Evolutionary conservation across 2,329 filamentous ascomycete species (phyloP).

Genomic region (Colletotrichum sp.): DNA sequence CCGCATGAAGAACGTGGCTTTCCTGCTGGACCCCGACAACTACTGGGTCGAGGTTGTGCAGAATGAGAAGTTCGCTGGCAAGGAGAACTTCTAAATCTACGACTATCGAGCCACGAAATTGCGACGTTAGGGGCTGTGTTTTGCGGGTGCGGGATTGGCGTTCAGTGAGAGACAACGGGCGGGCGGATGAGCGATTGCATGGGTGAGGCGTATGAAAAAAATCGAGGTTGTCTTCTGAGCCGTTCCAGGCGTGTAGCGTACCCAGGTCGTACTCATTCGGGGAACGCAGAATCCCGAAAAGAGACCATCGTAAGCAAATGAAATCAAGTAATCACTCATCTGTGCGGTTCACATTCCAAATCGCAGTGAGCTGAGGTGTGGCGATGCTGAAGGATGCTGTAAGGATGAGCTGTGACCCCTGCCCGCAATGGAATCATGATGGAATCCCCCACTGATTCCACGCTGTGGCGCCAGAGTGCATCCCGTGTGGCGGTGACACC

Average conservation of each 20-base stretch:
- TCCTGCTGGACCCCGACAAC: slow-evolving; percentile 85
- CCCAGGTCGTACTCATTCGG: background rate
- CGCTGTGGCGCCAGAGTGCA: background rate
- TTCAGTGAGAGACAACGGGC: background rate
- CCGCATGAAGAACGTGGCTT: slow-evolving; percentile 91
- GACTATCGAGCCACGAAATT: background rate
- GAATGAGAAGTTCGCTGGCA: slow-evolving; percentile 70
- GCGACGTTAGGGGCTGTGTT: background rate
- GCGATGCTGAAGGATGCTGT: background rate
- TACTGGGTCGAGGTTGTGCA: slow-evolving; percentile 86
- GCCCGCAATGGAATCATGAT: background rate
- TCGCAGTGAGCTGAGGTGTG: background rate
- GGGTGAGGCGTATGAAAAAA: background rate
- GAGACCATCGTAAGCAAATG: background rate
- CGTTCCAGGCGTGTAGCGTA: background rate
- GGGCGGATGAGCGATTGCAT: background rate
- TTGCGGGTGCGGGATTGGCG: background rate
- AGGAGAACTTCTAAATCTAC: slow-evolving; percentile 53
- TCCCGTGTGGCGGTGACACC: slow-evolving; percentile 3
- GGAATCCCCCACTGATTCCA: slow-evolving; percentile 11
- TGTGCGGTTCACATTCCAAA: background rate
- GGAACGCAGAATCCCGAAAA: background rate
- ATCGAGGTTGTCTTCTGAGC: background rate
- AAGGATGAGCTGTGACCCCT: background rate
- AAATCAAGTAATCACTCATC: background rate